Evolutionary conservation across 2,329 filamentous ascomycete species (phyloP).

Genomic region (Fonsecaea nubica): DNA sequence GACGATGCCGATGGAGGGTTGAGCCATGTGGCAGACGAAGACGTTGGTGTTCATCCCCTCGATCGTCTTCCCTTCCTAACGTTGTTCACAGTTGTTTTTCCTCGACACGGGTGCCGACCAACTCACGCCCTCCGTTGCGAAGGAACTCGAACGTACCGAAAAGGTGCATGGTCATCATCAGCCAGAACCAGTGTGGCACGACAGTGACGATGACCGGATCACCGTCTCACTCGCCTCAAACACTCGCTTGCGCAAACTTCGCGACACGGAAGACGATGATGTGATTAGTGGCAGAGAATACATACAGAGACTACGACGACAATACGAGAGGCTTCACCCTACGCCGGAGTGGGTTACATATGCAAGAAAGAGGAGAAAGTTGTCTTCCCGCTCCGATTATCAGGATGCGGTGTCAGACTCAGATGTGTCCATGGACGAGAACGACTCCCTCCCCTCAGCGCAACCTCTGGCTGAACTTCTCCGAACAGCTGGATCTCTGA

Average conservation of each 20-base stretch:
- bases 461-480: constrained; percentile 82
- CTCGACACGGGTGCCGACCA: constrained; percentile 70
- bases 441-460: constrained; percentile 67
- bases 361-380: constrained; percentile 39
- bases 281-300: constrained; percentile 87
- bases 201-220: constrained; percentile 92
- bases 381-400: constrained; percentile 41
- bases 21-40: constrained; percentile 75
- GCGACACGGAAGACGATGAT: constrained; percentile 81
- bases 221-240: constrained; percentile 80
- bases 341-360: constrained; percentile 64
- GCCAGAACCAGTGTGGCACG: constrained; percentile 75
- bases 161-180: constrained; percentile 25
- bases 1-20: constrained; percentile 59
- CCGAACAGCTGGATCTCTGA: constrained; percentile 73
- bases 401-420: constrained; percentile 60
- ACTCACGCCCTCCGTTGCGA: constrained; percentile 41
- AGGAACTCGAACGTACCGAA: constrained; percentile 50
- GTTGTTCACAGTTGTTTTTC: constrained; percentile 70
- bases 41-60: constrained; percentile 55
- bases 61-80: constrained; percentile 11
- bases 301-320: constrained; percentile 75
- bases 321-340: constrained; percentile 70
- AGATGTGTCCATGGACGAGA: constrained; percentile 54
- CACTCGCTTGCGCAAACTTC: constrained; percentile 79